Percentiles rank a stretch among this genome's conserved stretches.
Evolutionary conservation across 805 yeast genomes (phyloP).

Genomic region (Myxozyma nipponensis): DNA sequence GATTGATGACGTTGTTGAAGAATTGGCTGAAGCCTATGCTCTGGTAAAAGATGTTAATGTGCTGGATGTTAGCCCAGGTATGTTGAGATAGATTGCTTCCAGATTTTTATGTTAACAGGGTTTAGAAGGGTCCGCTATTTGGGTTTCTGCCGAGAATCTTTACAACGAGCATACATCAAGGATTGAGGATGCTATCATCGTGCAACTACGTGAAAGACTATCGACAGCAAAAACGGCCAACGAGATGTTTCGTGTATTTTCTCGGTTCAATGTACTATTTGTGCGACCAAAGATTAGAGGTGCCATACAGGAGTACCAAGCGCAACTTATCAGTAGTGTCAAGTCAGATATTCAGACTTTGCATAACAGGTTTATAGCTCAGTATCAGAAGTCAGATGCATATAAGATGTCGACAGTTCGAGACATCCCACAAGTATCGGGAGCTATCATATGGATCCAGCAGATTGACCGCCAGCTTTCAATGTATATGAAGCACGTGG

Average conservation of each 20-base stretch:
- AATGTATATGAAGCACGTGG: slow-evolving; percentile 45
- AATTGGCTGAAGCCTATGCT: slow-evolving; percentile 44
- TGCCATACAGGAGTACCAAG: slow-evolving; percentile 60
- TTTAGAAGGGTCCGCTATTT: slow-evolving; percentile 38
- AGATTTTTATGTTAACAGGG: not conserved
- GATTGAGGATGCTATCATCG: slow-evolving; percentile 48
- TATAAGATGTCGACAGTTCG: slow-evolving; percentile 40
- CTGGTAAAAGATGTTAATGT: slow-evolving; percentile 41
- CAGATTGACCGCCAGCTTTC: slow-evolving; percentile 48
- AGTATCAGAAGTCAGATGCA: slow-evolving; percentile 35
- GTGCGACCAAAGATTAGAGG: slow-evolving; percentile 52
- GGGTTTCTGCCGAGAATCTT: slow-evolving; percentile 43
- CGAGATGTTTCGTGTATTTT: slow-evolving; percentile 52
- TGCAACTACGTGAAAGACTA: slow-evolving; percentile 41
- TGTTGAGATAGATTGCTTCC: slow-evolving; percentile 20
- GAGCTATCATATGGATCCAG: slow-evolving; percentile 50
- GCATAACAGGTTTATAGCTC: slow-evolving; percentile 42
- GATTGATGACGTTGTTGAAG: slow-evolving; percentile 34
- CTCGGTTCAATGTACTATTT: slow-evolving; percentile 48
- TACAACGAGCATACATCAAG: slow-evolving; percentile 45
- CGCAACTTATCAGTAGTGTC: slow-evolving; percentile 47
- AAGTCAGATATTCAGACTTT: slow-evolving; percentile 46
- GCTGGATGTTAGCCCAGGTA: slow-evolving; percentile 37
- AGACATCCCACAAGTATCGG: slow-evolving; percentile 48
- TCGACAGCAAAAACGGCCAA: slow-evolving; percentile 42